phyloP scores from a whole-genome alignment of 176 grass and related monocot genomes.

The Pontederia paniculata region DNA sequence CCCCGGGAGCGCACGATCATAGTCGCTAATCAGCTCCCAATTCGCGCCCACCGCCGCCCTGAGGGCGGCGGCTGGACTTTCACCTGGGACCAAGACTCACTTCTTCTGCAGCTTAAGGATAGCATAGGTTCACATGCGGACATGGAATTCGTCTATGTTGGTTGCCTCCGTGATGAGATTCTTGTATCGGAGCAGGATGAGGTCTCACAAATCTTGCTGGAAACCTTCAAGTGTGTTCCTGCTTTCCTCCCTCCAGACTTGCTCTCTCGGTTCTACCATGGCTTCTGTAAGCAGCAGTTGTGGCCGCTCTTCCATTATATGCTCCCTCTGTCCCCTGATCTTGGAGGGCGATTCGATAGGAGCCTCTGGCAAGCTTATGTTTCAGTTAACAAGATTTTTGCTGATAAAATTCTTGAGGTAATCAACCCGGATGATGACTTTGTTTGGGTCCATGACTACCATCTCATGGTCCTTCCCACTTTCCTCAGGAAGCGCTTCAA shows the following conservation, averaged over 20 bases:
- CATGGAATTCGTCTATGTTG: slow-evolving; percentile 89
- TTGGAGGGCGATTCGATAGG: slow-evolving; percentile 84
- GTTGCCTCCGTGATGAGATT: slow-evolving; percentile 61
- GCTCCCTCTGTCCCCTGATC: slow-evolving; percentile 85
- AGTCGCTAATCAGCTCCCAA: slow-evolving; percentile 91
- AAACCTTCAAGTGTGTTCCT: slow-evolving; percentile 68
- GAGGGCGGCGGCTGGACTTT: slow-evolving; percentile 38
- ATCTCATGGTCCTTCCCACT: slow-evolving; percentile 77
- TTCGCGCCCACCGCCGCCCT: slow-evolving; percentile 27
- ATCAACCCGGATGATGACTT: slow-evolving; percentile 88
- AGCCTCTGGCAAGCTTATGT: slow-evolving; percentile 82
- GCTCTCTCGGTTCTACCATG: slow-evolving; percentile 63
- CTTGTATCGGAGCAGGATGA: slow-evolving; percentile 50
- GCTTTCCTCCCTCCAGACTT: slow-evolving; percentile 71
- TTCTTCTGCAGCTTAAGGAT: slow-evolving; percentile 75
- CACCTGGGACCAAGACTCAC: slow-evolving; percentile 73
- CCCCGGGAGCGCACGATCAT: slow-evolving; percentile 68
- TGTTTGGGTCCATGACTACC: slow-evolving; percentile 94
- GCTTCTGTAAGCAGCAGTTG: slow-evolving; percentile 97
- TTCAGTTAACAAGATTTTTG: slow-evolving; percentile 91
- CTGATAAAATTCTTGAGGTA: slow-evolving; percentile 87
- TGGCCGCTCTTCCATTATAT: slow-evolving; percentile 99
- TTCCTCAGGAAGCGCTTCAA: slow-evolving; percentile 85
- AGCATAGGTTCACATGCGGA: slow-evolving; percentile 39
- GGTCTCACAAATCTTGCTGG: slow-evolving; percentile 51